Conservation (phyloP, 495 filamentous ascomycete genomes). For the Haplographium delicatum region DNA sequence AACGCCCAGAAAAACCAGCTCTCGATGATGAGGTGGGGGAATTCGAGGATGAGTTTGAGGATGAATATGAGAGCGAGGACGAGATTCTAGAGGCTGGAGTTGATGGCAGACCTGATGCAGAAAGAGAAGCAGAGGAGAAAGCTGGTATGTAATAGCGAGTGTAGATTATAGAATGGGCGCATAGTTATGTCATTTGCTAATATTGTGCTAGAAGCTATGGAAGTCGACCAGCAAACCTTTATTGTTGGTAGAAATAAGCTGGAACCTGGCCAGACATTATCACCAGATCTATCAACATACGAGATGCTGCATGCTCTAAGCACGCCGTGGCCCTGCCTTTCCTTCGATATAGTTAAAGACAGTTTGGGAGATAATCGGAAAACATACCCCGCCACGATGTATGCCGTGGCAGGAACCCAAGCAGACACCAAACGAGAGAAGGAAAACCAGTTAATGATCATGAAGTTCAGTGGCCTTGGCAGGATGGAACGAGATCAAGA, state of each 20-base stretch:
- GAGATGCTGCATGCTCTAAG: constrained; percentile 92
- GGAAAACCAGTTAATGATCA: constrained; percentile 90
- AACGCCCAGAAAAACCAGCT: constrained; percentile 53
- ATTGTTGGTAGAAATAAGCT: constrained; percentile 87
- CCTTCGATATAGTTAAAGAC: constrained; percentile 88
- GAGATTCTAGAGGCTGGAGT: constrained; percentile 93
- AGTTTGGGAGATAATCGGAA: constrained; percentile 84
- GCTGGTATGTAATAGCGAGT: constrained; percentile 43
- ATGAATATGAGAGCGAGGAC: constrained; percentile 95
- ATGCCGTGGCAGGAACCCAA: constrained; percentile 90
- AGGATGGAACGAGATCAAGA: constrained; percentile 66
- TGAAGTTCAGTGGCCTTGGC: constrained; percentile 88
- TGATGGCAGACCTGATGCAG: constrained; percentile 86
- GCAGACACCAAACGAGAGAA: constrained; percentile 66
- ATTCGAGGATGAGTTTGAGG: constrained; percentile 94
- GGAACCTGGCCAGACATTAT: constrained; percentile 79
- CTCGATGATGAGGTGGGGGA: constrained; percentile 65
- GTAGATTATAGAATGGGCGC: background rate
- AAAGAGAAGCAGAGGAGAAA: constrained; percentile 79
- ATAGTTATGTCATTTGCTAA: constrained; percentile 22
- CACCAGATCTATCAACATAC: constrained; percentile 87
- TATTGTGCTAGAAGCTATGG: constrained; percentile 63
- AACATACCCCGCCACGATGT: constrained; percentile 87
- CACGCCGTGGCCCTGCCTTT: constrained; percentile 92
- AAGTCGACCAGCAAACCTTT: constrained; percentile 86